phyloP scores from a whole-genome alignment of 805 yeast genomes.

The Candida fluviatilis region DNA sequence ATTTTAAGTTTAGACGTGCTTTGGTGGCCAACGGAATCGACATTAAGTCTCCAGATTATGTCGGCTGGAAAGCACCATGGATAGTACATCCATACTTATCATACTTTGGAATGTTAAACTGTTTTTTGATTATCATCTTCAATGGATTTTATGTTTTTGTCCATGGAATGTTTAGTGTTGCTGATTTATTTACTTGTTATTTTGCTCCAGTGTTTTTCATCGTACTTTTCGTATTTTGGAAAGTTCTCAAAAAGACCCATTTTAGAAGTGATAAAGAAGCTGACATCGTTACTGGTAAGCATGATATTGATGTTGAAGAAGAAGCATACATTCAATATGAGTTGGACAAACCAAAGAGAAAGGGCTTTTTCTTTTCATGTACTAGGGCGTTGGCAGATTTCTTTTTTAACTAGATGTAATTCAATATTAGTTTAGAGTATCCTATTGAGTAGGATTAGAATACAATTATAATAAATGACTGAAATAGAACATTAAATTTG shows the following conservation, averaged over 20 bases:
- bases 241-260: conserved; percentile 26
- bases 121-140: conserved; percentile 24
- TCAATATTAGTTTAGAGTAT: too few species aligned
- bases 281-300: conserved; percentile 31
- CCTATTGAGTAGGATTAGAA: too few species aligned
- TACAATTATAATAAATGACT: too few species aligned
- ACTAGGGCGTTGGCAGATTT: conserved; percentile 18
- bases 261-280: conserved; percentile 28
- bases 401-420: conserved; percentile 18
- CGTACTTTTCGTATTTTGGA: conserved; percentile 26
- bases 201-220: conserved; percentile 32
- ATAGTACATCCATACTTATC: conserved; percentile 24
- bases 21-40: conserved; percentile 18
- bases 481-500: too few species aligned
- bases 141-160: conserved; percentile 41
- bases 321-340: conserved; percentile 19
- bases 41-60: conserved; percentile 10
- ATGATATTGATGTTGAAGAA: conserved; percentile 33
- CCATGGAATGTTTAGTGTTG: conserved; percentile 31
- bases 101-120: conserved; percentile 21
- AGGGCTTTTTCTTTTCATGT: conserved; percentile 18
- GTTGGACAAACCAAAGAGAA: conserved; percentile 16
- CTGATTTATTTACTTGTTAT: conserved; percentile 33
- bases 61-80: conserved; percentile 16
- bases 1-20: conserved; percentile 28